Conservation (phyloP, 2,329 filamentous ascomycete genomes). For the Curvularia verruculosa region DNA sequence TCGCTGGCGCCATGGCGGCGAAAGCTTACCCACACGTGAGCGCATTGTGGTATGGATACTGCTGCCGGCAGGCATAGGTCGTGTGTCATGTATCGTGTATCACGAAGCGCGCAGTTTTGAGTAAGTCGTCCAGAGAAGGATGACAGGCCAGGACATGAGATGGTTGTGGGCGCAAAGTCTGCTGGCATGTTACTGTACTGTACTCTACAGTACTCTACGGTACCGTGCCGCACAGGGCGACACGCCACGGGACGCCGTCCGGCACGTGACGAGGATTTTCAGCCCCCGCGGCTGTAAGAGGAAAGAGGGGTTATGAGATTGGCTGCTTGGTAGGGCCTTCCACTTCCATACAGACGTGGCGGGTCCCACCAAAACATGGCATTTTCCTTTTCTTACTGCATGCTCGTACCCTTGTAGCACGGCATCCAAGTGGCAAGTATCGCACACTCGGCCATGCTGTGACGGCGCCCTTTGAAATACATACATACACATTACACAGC, state of each 20-base stretch:
- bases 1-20: slow-evolving; percentile 19
- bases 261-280: slow-evolving; percentile 2
- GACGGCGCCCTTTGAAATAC: slow-evolving; percentile 3
- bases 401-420: neutral
- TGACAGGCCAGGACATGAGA: slow-evolving; percentile 2
- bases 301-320: slow-evolving; percentile 1
- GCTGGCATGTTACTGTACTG: too few species aligned
- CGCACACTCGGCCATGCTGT: slow-evolving; percentile 10
- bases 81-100: neutral
- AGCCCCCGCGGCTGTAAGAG: slow-evolving; percentile 7
- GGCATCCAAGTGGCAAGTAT: slow-evolving; percentile 5
- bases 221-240: neutral
- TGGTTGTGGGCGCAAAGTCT: neutral
- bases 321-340: neutral
- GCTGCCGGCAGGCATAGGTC: too few species aligned
- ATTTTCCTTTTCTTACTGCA: slow-evolving; percentile 1
- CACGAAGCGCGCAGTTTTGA: slow-evolving; percentile 10
- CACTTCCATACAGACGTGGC: slow-evolving; percentile 11
- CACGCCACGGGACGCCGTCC: neutral
- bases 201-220: neutral
- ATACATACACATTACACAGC: too few species aligned
- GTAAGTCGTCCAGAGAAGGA: neutral
- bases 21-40: slow-evolving; percentile 2
- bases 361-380: slow-evolving; percentile 12
- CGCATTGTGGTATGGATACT: slow-evolving; percentile 23